Evolutionary conservation across 768 basidiomycete genomes (phyloP).

Genomic region (Panaeolus papilionaceus): DNA sequence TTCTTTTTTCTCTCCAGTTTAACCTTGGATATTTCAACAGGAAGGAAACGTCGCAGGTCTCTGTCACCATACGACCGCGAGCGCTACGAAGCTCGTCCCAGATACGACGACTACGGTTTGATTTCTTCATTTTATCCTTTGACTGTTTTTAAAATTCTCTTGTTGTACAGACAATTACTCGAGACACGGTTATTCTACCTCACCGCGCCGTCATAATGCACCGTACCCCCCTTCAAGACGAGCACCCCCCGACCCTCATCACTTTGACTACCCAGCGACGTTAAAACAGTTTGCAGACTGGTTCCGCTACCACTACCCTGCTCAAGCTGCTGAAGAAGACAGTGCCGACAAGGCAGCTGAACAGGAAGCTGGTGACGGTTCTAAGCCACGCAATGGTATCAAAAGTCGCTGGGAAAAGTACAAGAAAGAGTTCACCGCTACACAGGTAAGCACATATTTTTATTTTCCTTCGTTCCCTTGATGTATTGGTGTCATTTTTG

Average conservation of each 20-base stretch:
- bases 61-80: slow-evolving; percentile 84
- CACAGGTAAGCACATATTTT: slow-evolving; percentile 71
- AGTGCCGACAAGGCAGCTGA: slow-evolving; percentile 84
- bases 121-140: slow-evolving; percentile 19
- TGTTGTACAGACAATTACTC: slow-evolving; percentile 63
- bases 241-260: slow-evolving; percentile 79
- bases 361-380: slow-evolving; percentile 81
- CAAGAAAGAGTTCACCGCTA: slow-evolving; percentile 87
- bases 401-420: slow-evolving; percentile 91
- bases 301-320: slow-evolving; percentile 80
- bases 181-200: slow-evolving; percentile 70
- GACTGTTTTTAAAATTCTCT: slow-evolving; percentile 16
- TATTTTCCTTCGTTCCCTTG: slow-evolving; percentile 27
- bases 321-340: slow-evolving; percentile 83
- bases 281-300: slow-evolving; percentile 89
- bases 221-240: slow-evolving; percentile 59
- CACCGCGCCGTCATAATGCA: slow-evolving; percentile 62
- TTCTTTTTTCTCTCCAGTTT: slow-evolving; percentile 19
- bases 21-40: slow-evolving; percentile 42
- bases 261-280: slow-evolving; percentile 80
- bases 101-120: slow-evolving; percentile 87
- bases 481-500: slow-evolving; percentile 31
- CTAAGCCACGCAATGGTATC: slow-evolving; percentile 86
- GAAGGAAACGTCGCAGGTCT: slow-evolving; percentile 82
- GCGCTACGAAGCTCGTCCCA: slow-evolving; percentile 81